Base-by-base conservation (phyloP, 805 yeast genomes). In the Metschnikowia vanudenii region DNA sequence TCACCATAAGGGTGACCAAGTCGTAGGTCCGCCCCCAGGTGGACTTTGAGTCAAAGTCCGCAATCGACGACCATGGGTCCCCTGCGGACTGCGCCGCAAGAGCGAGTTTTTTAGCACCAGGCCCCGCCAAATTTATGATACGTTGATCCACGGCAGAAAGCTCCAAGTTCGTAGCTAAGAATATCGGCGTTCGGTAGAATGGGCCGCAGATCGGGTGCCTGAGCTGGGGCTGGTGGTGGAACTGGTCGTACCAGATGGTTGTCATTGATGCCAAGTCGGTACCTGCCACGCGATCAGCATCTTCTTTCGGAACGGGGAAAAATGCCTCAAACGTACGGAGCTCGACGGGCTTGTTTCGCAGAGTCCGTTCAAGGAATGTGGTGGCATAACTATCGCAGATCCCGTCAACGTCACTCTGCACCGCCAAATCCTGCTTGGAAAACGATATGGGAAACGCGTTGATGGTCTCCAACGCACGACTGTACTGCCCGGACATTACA, bases 401-500 rank as follows among this genome's bases (percentile, higher is more conserved):
- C 18, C 54, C 54, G 38, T 50, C 54, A 28, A 50, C 47, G 3
- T 37, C 47, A 7, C 40, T 39, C 11, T 38, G 35, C 13, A 20
- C 47, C 5, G 41, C 19, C 3, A 42, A 14, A 12, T 41, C 43
- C 6, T 41, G 35, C n/a, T 33, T 20, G 22, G 45, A 34, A 17
- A 51, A 39, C 2, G 45, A 31, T 78, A 88, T 79, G 7, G 96
- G 96, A 39, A 88, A 76, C 1, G 89, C 79, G 60, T 89, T 89
- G 51, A 88, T 68, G 0, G 91, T 75, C 33, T 80, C 59, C 34
- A 89, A 66, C 0, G 96, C 95, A 50, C 69, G 72, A 33, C 71
- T 69, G 53, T 72, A 80, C 57, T 87, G 80, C 40, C 74, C 77
- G 38, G 59, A 66, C 31, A 82, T 63, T 16, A 85, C 74, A 56